Conservation (phyloP, 1,284 basidiomycete genomes). For the Cutaneotrichosporon arboriforme region DNA sequence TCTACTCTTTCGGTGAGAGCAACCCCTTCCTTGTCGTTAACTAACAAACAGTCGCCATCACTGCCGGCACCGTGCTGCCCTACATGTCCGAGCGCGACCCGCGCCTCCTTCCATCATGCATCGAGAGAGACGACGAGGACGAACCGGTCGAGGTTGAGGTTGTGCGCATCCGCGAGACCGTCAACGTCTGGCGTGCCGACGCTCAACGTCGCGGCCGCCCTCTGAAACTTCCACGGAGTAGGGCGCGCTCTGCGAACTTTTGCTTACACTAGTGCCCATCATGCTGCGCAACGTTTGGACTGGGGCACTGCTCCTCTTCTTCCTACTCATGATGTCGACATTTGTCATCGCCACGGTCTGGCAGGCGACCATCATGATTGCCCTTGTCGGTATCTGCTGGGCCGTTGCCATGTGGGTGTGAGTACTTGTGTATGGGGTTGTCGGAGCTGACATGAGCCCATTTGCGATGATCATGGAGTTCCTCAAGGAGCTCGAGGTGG, state of each 20-base stretch:
- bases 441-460: constrained; percentile 22
- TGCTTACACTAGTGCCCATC: constrained; percentile 58
- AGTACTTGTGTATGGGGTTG: constrained; percentile 12
- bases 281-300: constrained; percentile 89
- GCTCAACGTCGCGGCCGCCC: constrained; percentile 65
- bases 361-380: constrained; percentile 74
- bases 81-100: constrained; percentile 72
- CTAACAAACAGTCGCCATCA: constrained; percentile 54
- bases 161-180: constrained; percentile 60
- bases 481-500: constrained; percentile 66
- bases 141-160: constrained; percentile 58
- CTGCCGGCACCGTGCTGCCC: constrained; percentile 75
- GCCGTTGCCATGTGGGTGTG: constrained; percentile 85
- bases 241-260: constrained; percentile 1
- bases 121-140: constrained; percentile 50
- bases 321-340: constrained; percentile 68
- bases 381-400: constrained; percentile 85
- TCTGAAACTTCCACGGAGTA: constrained; percentile 64
- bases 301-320: constrained; percentile 72
- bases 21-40: background rate
- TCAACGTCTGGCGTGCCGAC: constrained; percentile 76
- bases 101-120: constrained; percentile 54
- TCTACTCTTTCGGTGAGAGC: constrained; percentile 63
- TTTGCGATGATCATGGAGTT: constrained; percentile 83
- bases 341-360: constrained; percentile 73